Base-by-base conservation (phyloP, 1,139 yeast species). In the Zygosaccharomyces pseudobailii region DNA sequence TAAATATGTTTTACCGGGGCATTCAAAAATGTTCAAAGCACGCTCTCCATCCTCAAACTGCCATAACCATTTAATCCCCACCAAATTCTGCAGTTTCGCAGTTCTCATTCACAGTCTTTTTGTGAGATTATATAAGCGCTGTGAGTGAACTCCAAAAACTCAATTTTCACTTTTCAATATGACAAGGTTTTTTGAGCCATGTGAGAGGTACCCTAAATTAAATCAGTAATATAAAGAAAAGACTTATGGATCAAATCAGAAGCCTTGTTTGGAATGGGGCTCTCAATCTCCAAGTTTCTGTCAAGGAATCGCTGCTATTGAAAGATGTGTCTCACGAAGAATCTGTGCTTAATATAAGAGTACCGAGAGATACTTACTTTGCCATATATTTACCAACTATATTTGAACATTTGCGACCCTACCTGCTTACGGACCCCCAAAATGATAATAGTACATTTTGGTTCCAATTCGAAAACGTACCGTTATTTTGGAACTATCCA, bases 401-500 rank as follows among this genome's bases (percentile, higher is more conserved):
- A 0, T 56, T 75, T 3, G 53, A 55, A 1, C 82, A 72, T 59
- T 78, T 84, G 53, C 59, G 65, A 36, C 64, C 70, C n/a, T 67
- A 61, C 45, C 53, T 75, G 22, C 66, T 66, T 21, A 65, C 65
- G 43, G 67, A 69, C 19, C 53, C 60, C 44, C 17, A 20, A 9
- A 38, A 3, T 19, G 54, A 61, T 39, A 71, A 76, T 1, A 53
- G 55, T 0, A 48, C 57, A 0, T 59, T 59, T 3, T 88, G 96
- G 95, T 71, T 88, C 43, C 88, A 80, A 54, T 78, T 71, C 58
- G 82, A 82, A 27, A 76, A 71, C 5, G 79, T 72, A 0, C 88
- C 94, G 0, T 50, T 89, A 24, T 74, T 77, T 40, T 89, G 96
- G 95, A 82, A 85, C 55, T 69, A 81, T 55, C 97, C 97, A 0